These are phyloP conservation scores for Triangularia verruculosa DNA, from an alignment of 2,329 filamentous ascomycete genomes.

Conservation along the genomic window DNA sequence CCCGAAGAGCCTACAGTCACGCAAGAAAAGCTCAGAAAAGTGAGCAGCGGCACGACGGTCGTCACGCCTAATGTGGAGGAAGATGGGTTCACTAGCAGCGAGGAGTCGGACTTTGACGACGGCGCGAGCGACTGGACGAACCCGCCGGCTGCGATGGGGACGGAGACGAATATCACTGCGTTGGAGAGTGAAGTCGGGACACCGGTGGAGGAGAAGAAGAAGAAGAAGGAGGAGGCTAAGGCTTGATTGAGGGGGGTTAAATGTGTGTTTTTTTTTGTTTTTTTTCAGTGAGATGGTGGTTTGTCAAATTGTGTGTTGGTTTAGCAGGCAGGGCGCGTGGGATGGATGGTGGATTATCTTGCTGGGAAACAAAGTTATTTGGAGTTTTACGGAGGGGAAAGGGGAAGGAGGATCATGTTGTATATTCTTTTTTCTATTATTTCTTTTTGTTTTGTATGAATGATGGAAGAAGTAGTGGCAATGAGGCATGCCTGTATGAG, in stretches of 20 bases:
- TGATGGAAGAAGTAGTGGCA: neutral
- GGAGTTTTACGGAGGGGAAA: neutral
- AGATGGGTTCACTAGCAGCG: neutral
- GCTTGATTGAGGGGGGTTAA: neutral
- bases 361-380: neutral
- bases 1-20: neutral
- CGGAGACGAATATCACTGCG: slow-evolving; percentile 3
- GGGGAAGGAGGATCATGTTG: neutral
- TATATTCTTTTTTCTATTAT: neutral
- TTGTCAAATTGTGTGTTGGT: neutral
- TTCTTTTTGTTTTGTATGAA: neutral
- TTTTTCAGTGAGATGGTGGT: too few species aligned
- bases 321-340: neutral
- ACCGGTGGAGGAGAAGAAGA: neutral
- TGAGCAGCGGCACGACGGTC: slow-evolving; percentile 2
- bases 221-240: neutral
- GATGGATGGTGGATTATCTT: neutral
- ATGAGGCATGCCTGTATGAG: neutral
- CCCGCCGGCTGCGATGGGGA: neutral
- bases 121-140: slow-evolving; percentile 6
- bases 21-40: neutral
- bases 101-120: slow-evolving; percentile 1
- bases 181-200: slow-evolving; percentile 4
- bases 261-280: neutral
- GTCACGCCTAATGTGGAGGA: neutral